Conservation (phyloP, 2,329 filamentous ascomycete genomes). For the Cladosporium colombiae region DNA sequence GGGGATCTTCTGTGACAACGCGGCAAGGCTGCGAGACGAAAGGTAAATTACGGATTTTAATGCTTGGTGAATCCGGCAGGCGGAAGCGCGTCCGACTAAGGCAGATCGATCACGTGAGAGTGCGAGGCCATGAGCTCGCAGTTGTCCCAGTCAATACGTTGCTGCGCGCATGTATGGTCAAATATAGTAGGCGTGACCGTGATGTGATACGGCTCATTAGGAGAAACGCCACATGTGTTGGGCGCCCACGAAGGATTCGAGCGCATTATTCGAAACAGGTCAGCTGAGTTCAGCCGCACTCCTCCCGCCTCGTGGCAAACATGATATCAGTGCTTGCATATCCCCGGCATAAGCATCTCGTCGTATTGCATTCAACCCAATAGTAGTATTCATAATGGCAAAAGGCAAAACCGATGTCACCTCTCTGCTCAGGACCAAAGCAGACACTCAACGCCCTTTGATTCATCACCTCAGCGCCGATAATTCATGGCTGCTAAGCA, state of each 20-base stretch:
- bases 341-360: background rate
- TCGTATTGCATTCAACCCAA: background rate
- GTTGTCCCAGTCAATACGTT: background rate
- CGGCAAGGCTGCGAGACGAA: background rate
- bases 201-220: background rate
- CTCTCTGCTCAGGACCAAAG: conserved; percentile 37
- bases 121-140: background rate
- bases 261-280: background rate
- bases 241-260: background rate
- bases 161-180: background rate
- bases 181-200: background rate
- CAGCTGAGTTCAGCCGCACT: conserved; percentile 13
- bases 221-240: background rate
- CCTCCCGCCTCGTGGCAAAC: conserved; percentile 4
- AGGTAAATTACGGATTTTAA: background rate
- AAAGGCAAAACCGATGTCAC: conserved; percentile 1
- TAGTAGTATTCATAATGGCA: background rate
- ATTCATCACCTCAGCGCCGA: conserved; percentile 68
- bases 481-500: conserved; percentile 66
- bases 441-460: conserved; percentile 51
- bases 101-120: background rate
- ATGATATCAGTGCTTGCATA: background rate
- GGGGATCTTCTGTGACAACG: background rate
- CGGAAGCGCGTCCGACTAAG: background rate
- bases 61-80: background rate